Conservation (phyloP, 768 basidiomycete species). For the Termitomyces sp. region DNA sequence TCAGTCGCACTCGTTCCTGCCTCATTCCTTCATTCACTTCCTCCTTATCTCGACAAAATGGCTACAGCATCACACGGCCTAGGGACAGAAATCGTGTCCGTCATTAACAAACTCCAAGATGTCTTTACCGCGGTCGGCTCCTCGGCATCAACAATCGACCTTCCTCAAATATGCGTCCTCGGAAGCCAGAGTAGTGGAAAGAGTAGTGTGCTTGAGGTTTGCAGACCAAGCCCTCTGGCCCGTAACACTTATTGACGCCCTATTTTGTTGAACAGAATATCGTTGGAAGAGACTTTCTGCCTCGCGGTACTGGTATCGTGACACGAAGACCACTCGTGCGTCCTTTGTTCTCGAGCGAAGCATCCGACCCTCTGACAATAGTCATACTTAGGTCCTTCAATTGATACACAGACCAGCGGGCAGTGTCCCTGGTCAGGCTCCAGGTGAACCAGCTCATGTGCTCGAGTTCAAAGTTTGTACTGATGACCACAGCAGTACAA, state of each 20-base stretch:
- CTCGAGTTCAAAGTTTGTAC: slow-evolving; percentile 1
- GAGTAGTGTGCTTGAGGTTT: slow-evolving; percentile 87
- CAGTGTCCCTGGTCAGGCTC: slow-evolving; percentile 25
- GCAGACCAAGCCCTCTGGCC: slow-evolving; percentile 11
- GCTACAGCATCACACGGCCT: slow-evolving; percentile 55
- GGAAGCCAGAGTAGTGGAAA: slow-evolving; percentile 92
- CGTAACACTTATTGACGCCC: slow-evolving; percentile 5
- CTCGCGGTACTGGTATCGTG: slow-evolving; percentile 98
- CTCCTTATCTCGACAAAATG: slow-evolving; percentile 29
- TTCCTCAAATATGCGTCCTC: slow-evolving; percentile 88
- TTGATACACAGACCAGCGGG: slow-evolving; percentile 79
- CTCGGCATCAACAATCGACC: slow-evolving; percentile 73
- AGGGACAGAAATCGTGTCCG: slow-evolving; percentile 74
- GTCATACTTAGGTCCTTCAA: slow-evolving; percentile 69
- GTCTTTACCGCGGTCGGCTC: slow-evolving; percentile 83
- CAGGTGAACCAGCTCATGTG: slow-evolving; percentile 28
- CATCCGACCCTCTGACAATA: not conserved
- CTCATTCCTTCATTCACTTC: slow-evolving; percentile 13
- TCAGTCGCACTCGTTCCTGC: slow-evolving; percentile 7
- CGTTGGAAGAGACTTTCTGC: slow-evolving; percentile 96
- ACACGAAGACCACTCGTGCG: slow-evolving; percentile 91
- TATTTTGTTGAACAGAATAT: slow-evolving; percentile 62
- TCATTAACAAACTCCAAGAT: slow-evolving; percentile 88
- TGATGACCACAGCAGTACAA: slow-evolving; percentile 28
- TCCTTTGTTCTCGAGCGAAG: not conserved